Conservation (phyloP, 2,329 filamentous ascomycete genomes). For the Coniella vitis region DNA sequence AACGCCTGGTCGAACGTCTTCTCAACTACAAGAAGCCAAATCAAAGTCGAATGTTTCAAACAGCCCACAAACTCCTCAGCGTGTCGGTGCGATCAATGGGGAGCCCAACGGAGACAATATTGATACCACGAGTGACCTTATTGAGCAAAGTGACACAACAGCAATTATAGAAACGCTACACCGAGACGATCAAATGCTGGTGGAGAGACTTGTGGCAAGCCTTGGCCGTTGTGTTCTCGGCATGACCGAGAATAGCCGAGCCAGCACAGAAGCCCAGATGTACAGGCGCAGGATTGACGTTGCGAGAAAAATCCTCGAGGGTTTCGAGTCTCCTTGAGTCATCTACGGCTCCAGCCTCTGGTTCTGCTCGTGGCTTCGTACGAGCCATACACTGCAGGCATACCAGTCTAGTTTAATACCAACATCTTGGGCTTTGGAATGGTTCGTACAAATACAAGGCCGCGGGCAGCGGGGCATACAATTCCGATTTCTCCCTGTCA, state of each 20-base stretch:
- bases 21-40: conserved; percentile 45
- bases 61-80: conserved; percentile 39
- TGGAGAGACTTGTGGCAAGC: conserved; percentile 53
- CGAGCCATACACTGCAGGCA: too few species aligned
- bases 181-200: conserved; percentile 52
- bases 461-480: too few species aligned
- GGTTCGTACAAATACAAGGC: too few species aligned
- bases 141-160: conserved; percentile 17
- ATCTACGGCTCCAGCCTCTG: background rate
- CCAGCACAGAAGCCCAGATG: conserved; percentile 53
- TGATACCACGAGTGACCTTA: conserved; percentile 12
- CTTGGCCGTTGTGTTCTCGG: conserved; percentile 55
- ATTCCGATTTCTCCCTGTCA: background rate
- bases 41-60: conserved; percentile 40
- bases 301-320: conserved; percentile 67
- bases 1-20: conserved; percentile 40
- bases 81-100: conserved; percentile 6
- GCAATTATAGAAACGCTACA: conserved; percentile 40
- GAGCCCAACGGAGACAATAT: conserved; percentile 15
- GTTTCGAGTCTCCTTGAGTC: conserved; percentile 37
- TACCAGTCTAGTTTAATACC: too few species aligned
- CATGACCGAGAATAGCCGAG: conserved; percentile 46
- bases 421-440: too few species aligned
- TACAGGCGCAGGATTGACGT: conserved; percentile 68
- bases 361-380: too few species aligned